These are phyloP conservation scores for Hemisphaericaspora nanyangensis DNA, from an alignment of 805 yeast species.

Conservation along the genomic window DNA sequence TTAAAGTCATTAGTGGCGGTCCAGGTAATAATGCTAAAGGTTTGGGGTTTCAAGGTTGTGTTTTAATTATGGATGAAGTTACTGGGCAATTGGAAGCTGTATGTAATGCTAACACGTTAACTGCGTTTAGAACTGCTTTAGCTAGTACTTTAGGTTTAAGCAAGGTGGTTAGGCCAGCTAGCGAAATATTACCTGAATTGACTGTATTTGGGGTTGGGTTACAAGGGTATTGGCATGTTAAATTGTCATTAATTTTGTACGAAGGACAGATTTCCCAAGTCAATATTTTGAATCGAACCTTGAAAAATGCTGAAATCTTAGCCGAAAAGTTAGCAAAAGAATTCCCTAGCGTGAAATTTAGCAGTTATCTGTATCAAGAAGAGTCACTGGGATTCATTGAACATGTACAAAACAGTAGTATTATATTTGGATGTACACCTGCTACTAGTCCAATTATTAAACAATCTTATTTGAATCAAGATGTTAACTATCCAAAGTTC, in stretches of 20 bases:
- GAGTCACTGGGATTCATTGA: constrained; percentile 13
- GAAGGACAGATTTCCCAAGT: constrained; percentile 34
- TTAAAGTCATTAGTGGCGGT: constrained; percentile 59
- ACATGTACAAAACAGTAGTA: constrained; percentile 34
- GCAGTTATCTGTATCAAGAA: constrained; percentile 14
- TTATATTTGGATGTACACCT: constrained; percentile 61
- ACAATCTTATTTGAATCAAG: constrained; percentile 26
- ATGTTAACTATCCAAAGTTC: constrained; percentile 26
- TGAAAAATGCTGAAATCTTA: constrained; percentile 36
- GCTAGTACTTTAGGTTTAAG: constrained; percentile 48
- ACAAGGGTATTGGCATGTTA: constrained; percentile 64
- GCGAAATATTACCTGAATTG: constrained; percentile 22
- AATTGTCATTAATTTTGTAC: constrained; percentile 39
- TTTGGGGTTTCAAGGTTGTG: constrained; percentile 57
- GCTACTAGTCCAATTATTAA: constrained; percentile 46
- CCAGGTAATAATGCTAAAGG: constrained; percentile 24
- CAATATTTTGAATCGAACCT: constrained; percentile 43
- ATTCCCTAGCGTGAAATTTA: constrained; percentile 23
- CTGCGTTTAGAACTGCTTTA: constrained; percentile 67
- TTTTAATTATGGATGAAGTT: constrained; percentile 45
- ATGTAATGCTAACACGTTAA: constrained; percentile 53
- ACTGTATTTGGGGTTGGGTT: constrained; percentile 58
- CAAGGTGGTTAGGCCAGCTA: constrained; percentile 21
- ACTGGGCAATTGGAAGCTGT: constrained; percentile 52
- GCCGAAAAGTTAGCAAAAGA: constrained; percentile 19